Evolutionary conservation across 2,329 filamentous ascomycete species (phyloP).

Genomic region (Neopestalotiopsis sp.): DNA sequence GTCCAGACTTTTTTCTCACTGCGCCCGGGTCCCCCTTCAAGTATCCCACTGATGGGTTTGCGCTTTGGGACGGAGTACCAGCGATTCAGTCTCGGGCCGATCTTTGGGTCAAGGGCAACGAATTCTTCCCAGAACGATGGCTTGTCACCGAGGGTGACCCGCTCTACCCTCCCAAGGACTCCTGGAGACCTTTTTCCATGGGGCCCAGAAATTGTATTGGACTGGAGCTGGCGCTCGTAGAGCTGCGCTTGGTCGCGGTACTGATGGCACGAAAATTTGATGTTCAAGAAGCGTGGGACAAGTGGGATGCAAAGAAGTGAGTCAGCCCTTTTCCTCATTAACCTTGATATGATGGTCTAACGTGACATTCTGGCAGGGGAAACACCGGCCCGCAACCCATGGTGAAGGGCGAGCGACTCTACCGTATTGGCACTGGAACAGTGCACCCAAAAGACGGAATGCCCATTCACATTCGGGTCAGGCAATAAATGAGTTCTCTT

Average conservation of each 20-base stretch:
- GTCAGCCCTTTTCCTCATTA: background rate
- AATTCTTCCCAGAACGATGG: constrained; percentile 51
- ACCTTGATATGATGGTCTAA: background rate
- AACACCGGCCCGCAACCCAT: background rate
- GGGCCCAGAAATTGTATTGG: constrained; percentile 63
- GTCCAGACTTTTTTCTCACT: constrained; percentile 38
- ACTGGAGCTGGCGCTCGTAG: constrained; percentile 59
- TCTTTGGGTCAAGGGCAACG: constrained; percentile 43
- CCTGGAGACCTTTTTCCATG: constrained; percentile 59
- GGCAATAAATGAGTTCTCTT: background rate
- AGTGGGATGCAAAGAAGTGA: constrained; percentile 35
- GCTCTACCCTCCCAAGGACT: constrained; percentile 40
- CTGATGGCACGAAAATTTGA: constrained; percentile 56
- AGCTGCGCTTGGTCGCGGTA: constrained; percentile 55
- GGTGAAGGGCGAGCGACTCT: constrained; percentile 12
- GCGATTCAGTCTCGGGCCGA: constrained; percentile 36
- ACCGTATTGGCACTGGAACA: constrained; percentile 10
- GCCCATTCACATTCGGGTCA: constrained; percentile 6
- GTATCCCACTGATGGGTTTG: constrained; percentile 43
- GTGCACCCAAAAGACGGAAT: constrained; percentile 19
- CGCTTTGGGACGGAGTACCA: constrained; percentile 25
- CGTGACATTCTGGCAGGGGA: background rate
- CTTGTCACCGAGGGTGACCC: constrained; percentile 28
- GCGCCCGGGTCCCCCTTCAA: constrained; percentile 42
- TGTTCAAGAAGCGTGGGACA: constrained; percentile 50